Base-by-base conservation (phyloP, 177 flowering plant species). In the Vitis hybrid region DNA sequence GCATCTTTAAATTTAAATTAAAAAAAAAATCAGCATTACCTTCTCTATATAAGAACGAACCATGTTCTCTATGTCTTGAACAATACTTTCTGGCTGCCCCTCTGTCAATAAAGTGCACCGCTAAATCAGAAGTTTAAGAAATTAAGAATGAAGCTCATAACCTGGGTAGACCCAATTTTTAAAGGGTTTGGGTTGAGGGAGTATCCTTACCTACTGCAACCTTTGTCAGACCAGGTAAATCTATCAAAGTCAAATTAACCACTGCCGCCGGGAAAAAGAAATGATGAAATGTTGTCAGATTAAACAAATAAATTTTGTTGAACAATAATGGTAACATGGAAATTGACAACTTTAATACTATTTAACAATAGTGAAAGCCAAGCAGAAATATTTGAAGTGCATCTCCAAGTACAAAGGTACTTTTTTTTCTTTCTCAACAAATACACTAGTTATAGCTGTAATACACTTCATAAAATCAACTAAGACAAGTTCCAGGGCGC, bases 191-290 rank as follows among this genome's bases (percentile, higher is more conserved):
- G 19, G 19, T 19, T 1, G 18, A 45, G 16, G 15, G 3, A 53
- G 64, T 65, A 20, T 52, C 13, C 16, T 51, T 87, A 92, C 97
- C 97, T 55, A 87, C 79, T 68, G 97, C 94, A 69, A 91, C 94
- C 77, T 91, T 91, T 33, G 94, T 92, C 58, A 92, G 76, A 39
- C 97, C 97, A 69, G 97, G 97, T 75, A 92, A 76, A 84, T 92
- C 97, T 39, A 90, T 84, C 75, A 90, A 61, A 16, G 97, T 92
- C 64, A 92, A 78, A 75, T 92, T 92, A 73, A 92, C 95, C 76
- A 92, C 97, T 90, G 92, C 79, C 26, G 70, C 75, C 18, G 68
- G 61, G 29, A 8, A 48, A 72, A 53, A 73, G 15, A 63, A 68
- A 64, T 16, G 31, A 65, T 3, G 55, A 53, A 10, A 51, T 22